These are phyloP conservation scores for Penicillium freii DNA, from an alignment of 2,329 filamentous ascomycete species.

Conservation along the genomic window DNA sequence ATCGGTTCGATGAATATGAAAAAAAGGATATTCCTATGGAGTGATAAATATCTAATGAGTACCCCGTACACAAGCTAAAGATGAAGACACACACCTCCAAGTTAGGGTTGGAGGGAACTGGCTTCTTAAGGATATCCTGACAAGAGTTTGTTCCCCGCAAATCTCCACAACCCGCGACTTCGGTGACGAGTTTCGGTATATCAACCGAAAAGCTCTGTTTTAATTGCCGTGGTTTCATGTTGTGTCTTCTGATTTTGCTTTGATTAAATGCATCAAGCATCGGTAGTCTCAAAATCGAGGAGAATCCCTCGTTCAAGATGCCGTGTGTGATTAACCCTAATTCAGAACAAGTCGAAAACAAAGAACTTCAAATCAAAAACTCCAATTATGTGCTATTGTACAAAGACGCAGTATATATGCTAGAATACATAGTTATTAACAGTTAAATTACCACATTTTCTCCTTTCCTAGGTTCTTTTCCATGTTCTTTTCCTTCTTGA, in stretches of 20 bases:
- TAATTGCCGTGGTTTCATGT: neutral
- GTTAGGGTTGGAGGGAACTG: neutral
- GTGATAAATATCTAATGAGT: neutral
- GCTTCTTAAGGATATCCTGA: neutral
- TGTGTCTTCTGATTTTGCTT: neutral
- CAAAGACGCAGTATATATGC: conserved; percentile 13
- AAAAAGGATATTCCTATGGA: neutral
- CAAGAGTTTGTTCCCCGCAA: conserved; percentile 7
- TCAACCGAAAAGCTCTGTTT: neutral
- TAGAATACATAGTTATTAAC: conserved; percentile 13
- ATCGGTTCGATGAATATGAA: neutral
- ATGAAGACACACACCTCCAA: neutral
- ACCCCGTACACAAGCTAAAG: neutral
- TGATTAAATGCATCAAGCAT: neutral
- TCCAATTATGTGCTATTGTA: conserved; percentile 12
- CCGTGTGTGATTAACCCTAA: neutral
- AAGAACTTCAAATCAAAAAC: neutral
- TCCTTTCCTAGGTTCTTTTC: neutral
- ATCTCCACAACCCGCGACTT: neutral
- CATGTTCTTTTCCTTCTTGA: conserved; percentile 17
- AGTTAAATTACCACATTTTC: conserved; percentile 17
- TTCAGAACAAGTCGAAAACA: neutral
- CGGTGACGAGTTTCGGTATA: conserved; percentile 8
- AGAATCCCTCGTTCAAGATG: neutral
- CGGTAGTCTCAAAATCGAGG: neutral